A percentile compares a stretch with the other conserved stretches of the same genome.
These are phyloP conservation scores for Sclerotinia minor DNA, from an alignment of 2,329 filamentous ascomycete species.

Conservation along the genomic window DNA sequence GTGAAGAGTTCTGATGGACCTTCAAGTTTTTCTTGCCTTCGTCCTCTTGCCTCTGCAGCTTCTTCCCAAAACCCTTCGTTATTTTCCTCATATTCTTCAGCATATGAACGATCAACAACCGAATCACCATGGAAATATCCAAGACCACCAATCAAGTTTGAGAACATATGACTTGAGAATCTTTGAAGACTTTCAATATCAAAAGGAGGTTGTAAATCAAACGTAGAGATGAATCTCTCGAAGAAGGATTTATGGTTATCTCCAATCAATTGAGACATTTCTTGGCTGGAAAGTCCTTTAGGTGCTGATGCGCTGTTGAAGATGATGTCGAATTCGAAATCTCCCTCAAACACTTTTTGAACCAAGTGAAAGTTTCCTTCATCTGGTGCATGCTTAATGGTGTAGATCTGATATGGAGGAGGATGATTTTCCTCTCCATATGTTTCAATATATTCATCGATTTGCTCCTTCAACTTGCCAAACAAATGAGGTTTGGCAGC, in stretches of 20 bases:
- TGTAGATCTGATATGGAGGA: conserved; percentile 83
- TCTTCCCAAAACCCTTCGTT: conserved; percentile 96
- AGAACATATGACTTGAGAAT: conserved; percentile 89
- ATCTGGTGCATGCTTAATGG: conserved; percentile 67
- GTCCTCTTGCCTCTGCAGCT: conserved; percentile 73
- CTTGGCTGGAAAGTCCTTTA: conserved; percentile 56
- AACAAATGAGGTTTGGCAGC: conserved; percentile 73
- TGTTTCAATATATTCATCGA: conserved; percentile 58
- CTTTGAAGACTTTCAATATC: conserved; percentile 67
- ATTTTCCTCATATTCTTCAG: conserved; percentile 91
- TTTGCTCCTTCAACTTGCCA: conserved; percentile 60
- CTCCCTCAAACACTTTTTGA: conserved; percentile 86
- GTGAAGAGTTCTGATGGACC: conserved; percentile 89
- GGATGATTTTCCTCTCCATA: conserved; percentile 68
- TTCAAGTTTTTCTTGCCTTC: conserved; percentile 68
- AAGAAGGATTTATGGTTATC: conserved; percentile 67
- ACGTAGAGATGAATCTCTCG: conserved; percentile 70
- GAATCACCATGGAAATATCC: conserved; percentile 93
- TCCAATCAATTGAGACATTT: conserved; percentile 69
- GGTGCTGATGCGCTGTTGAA: conserved; percentile 76
- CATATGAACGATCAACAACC: conserved; percentile 85
- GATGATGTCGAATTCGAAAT: conserved; percentile 90
- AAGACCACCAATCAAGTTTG: conserved; percentile 89
- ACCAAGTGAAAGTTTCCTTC: conserved; percentile 81
- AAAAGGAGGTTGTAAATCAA: conserved; percentile 76